phyloP scores from a whole-genome alignment of 169 alveolate genomes.

The Amoebophrya sp. region DNA sequence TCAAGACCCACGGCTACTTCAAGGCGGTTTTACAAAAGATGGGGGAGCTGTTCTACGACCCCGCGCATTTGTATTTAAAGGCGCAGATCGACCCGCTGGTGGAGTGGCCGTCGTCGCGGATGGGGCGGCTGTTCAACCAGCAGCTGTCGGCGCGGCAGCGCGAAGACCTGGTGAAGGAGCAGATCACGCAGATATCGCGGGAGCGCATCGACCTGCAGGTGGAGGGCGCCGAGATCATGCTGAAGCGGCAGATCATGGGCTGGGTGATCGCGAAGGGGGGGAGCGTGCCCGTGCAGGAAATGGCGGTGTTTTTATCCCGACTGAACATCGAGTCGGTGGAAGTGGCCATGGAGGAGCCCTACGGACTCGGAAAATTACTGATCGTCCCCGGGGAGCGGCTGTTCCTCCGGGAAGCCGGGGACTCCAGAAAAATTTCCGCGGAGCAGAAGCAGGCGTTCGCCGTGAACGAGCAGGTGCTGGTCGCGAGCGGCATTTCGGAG shows the following conservation, averaged over 20 bases:
- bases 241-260: not conserved
- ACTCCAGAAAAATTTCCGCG: not conserved
- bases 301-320: not conserved
- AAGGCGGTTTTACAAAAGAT: not conserved
- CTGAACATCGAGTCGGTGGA: not conserved
- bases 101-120: not conserved
- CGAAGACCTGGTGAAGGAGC: not conserved
- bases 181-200: not conserved
- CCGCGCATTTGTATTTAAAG: not conserved
- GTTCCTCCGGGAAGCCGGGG: not conserved
- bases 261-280: not conserved
- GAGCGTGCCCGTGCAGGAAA: not conserved
- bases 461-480: too few relatives aligned
- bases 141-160: not conserved
- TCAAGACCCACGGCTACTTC: not conserved
- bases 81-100: not conserved
- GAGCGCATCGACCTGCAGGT: not conserved
- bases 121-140: not conserved
- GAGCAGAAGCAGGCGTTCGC: too few relatives aligned
- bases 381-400: not conserved
- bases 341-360: not conserved
- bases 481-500: too few relatives aligned
- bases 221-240: not conserved
- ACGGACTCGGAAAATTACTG: not conserved
- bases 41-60: not conserved